Evolutionary conservation across 2,329 filamentous ascomycete genomes (phyloP).

Genomic region (Penicillium occitanis): DNA sequence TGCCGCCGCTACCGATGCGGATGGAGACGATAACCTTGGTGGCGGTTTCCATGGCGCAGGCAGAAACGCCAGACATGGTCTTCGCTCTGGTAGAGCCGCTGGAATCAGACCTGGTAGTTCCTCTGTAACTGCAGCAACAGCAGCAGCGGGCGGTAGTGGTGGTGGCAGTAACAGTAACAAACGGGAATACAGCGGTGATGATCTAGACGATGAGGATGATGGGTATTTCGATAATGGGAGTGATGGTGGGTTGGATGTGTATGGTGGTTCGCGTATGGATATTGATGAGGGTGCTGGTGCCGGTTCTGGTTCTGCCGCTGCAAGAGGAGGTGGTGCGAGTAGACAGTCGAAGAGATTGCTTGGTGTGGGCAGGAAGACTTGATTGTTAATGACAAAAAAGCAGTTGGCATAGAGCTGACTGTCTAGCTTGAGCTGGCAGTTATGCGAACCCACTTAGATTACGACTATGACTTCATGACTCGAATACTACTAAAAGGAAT

Average conservation of each 20-base stretch:
- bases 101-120: slow-evolving; percentile 19
- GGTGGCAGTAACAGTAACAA: slow-evolving; percentile 35
- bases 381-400: not conserved
- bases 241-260: slow-evolving; percentile 29
- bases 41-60: slow-evolving; percentile 12
- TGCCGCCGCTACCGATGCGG: slow-evolving; percentile 35
- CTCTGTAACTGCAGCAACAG: not conserved
- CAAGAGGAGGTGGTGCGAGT: slow-evolving; percentile 19
- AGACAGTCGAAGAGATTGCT: slow-evolving; percentile 40
- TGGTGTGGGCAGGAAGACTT: slow-evolving; percentile 35
- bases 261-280: slow-evolving; percentile 37
- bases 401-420: not conserved
- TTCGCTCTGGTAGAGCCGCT: not conserved
- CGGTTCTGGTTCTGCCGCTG: slow-evolving; percentile 24
- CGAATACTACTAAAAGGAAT: not conserved
- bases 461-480: not conserved
- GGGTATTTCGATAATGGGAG: slow-evolving; percentile 36
- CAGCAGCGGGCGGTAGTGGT: not conserved
- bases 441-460: not conserved
- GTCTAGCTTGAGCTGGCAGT: not conserved
- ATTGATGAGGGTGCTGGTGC: slow-evolving; percentile 38
- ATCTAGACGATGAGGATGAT: slow-evolving; percentile 38
- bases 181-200: slow-evolving; percentile 41
- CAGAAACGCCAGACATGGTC: slow-evolving; percentile 18
- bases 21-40: slow-evolving; percentile 23